phyloP scores from a whole-genome alignment of 2,329 filamentous ascomycete genomes.

The Diaporthe citri region DNA sequence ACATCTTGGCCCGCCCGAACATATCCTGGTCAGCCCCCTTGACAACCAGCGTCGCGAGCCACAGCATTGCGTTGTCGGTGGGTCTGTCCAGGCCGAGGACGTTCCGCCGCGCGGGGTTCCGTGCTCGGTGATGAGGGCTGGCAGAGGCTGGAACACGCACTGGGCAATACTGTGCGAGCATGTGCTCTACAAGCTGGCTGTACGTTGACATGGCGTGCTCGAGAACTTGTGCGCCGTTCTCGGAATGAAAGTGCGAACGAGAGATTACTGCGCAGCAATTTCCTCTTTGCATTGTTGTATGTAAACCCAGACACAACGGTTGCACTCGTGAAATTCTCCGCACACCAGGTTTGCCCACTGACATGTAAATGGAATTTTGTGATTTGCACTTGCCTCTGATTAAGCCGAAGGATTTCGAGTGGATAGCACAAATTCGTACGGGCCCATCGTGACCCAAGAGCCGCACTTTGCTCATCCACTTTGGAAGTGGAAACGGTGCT shows the following conservation, averaged over 20 bases:
- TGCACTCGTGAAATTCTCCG: not conserved
- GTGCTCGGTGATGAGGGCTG: too few relatives aligned
- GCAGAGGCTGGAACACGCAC: too few relatives aligned
- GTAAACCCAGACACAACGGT: not conserved
- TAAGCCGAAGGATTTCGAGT: not conserved
- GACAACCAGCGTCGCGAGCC: too few relatives aligned
- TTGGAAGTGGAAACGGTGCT: not conserved
- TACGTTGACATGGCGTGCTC: too few relatives aligned
- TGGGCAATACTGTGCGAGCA: too few relatives aligned
- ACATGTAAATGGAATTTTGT: not conserved
- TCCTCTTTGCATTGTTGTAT: not conserved
- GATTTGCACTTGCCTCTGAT: not conserved
- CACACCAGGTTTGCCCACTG: not conserved
- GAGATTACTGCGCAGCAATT: not conserved
- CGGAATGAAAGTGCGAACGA: not conserved
- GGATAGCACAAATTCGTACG: not conserved
- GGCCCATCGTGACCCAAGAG: not conserved
- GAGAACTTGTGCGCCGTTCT: not conserved
- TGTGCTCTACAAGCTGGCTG: too few relatives aligned
- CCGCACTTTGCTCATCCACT: not conserved
- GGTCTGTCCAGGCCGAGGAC: too few relatives aligned
- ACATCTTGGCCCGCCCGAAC: slow-evolving; percentile 22
- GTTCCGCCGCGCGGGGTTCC: too few relatives aligned
- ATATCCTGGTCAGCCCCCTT: too few relatives aligned
- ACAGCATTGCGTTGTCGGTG: too few relatives aligned